phyloP scores from a whole-genome alignment of 164 flowering plant genomes.

The Liriodendron chinense region DNA sequence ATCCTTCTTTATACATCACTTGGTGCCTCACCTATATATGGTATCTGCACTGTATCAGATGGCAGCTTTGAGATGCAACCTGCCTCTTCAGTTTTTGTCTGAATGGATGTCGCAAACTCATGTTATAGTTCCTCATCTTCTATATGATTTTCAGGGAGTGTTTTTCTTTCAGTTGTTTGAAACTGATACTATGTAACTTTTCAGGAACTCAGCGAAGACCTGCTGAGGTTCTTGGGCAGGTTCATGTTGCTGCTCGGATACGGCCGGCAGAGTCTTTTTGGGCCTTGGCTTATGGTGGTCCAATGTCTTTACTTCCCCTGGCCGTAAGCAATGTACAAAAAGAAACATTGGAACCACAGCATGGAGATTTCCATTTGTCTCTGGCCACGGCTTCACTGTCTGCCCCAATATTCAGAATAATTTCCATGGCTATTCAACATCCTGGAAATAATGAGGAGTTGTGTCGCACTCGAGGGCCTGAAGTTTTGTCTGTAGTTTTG shows the following conservation, averaged over 20 bases:
- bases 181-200: constrained; percentile 9
- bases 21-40: neutral
- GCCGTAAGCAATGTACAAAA: constrained; percentile 62
- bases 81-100: neutral
- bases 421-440: constrained; percentile 74
- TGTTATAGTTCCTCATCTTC: neutral
- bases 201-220: constrained; percentile 80
- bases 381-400: constrained; percentile 69
- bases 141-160: neutral
- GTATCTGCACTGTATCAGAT: neutral
- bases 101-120: neutral
- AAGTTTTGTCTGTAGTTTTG: constrained; percentile 74
- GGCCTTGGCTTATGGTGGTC: constrained; percentile 95
- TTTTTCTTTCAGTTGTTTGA: neutral
- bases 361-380: constrained; percentile 46
- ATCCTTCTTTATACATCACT: neutral
- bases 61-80: neutral
- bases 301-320: constrained; percentile 90
- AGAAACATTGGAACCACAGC: constrained; percentile 67
- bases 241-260: constrained; percentile 80
- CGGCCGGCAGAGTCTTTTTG: constrained; percentile 84
- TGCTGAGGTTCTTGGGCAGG: constrained; percentile 99
- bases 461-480: constrained; percentile 79
- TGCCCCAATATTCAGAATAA: constrained; percentile 81
- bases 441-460: constrained; percentile 91